Conservation (phyloP, 768 basidiomycete species). For the Rossbeevera mucosa region DNA sequence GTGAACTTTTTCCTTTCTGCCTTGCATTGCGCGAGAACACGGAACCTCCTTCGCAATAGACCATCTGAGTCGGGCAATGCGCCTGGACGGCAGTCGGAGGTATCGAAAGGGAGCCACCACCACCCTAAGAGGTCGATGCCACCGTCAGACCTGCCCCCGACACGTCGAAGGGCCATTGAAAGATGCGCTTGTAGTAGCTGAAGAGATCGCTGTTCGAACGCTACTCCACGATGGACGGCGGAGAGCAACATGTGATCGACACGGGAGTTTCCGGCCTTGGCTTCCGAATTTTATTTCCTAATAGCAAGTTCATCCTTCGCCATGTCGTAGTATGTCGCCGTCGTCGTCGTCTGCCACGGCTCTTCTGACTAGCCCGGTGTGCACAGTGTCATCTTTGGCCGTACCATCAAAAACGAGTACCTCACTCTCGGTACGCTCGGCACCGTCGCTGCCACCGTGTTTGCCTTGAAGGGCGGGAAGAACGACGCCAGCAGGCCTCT, state of each 20-base stretch:
- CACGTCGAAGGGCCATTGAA: constrained; percentile 74
- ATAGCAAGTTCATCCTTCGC: constrained; percentile 18
- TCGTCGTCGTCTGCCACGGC: neutral
- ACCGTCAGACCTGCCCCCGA: constrained; percentile 87
- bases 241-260: constrained; percentile 29
- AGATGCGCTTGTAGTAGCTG: constrained; percentile 55
- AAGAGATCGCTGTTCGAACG: constrained; percentile 71
- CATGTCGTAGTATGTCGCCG: constrained; percentile 44
- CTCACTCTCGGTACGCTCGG: constrained; percentile 66
- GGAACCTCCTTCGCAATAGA: constrained; percentile 47
- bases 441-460: constrained; percentile 50
- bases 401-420: constrained; percentile 78
- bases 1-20: constrained; percentile 79
- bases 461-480: constrained; percentile 54
- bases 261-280: constrained; percentile 23
- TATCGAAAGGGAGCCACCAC: constrained; percentile 75
- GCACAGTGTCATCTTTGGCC: constrained; percentile 69
- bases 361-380: constrained; percentile 3
- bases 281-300: too few species aligned
- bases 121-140: constrained; percentile 87
- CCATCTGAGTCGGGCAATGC: constrained; percentile 16
- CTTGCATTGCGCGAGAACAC: constrained; percentile 87
- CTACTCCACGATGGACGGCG: constrained; percentile 61
- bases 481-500: constrained; percentile 44
- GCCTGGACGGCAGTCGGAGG: neutral